Evolutionary conservation across 2,329 filamentous ascomycete species (phyloP), one percentile per base, ranked within the genome.

Genomic region (Penicillium nordicum): DNA sequence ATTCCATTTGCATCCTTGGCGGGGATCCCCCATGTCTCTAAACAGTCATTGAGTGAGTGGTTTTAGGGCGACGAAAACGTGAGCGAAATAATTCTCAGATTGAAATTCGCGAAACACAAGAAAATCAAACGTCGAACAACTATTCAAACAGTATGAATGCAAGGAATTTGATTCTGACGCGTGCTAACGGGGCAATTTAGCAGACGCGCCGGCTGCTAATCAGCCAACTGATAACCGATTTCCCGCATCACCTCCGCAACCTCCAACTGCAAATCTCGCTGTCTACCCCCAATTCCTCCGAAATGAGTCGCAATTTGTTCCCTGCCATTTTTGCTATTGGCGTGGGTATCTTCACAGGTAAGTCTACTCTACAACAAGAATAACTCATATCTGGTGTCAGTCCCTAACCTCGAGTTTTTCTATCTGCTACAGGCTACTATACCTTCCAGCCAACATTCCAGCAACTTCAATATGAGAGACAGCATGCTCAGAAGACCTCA

Each of bases 381-480:
- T 23, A n/a, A n/a, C 32, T 12, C 30, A 16, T 50, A 3, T 10
- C 12, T 40, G n/a, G 40, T 45, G 25, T 25, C 3, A 36, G 4
- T 44, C 52, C 34, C 62, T 66, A 61, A 61, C 51, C 25, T 41
- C 32, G 49, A 37, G 57, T 61, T 56, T 55, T 48, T 36, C 53
- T 8, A 52, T 45, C 45, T 50, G 34, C 46, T 38, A 2, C 59
- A 78, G 76, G 75, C 41, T 77, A 77, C 61, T 73, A 76, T 59
- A 72, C 71, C 52, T 78, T 78, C 66, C 72, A 77, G 50, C 76
- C 76, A 23, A 69, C 74, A 21, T 70, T 76, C 43, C 65, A 70
- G 42, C 67, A 76, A 45, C 63, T 74, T 34, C 67, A 74, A 25
- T 50, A 57, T 40, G 71, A 75, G 34, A 70, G 70, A 47, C 47